Percentiles rank a stretch among this genome's conserved stretches.
phyloP scores from a whole-genome alignment of 129 eudicot genomes.

The Sambucus nigra region DNA sequence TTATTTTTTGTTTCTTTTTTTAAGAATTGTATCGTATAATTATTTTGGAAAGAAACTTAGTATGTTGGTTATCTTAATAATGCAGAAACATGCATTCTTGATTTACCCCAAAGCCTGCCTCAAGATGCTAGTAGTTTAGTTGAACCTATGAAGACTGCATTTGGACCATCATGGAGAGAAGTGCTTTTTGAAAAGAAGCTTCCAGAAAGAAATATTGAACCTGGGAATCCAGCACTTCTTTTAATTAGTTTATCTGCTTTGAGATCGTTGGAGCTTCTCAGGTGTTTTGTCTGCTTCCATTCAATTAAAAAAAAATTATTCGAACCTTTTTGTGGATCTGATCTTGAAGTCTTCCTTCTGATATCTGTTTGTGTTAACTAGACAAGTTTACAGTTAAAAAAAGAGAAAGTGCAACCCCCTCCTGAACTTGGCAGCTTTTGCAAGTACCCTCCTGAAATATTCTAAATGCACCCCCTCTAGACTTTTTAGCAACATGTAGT shows the following conservation, averaged over 20 bases:
- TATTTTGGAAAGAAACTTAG: no score
- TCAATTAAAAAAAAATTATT: neutral
- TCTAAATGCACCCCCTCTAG: no score
- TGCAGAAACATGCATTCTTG: slow-evolving; percentile 56
- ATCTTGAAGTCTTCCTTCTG: no score
- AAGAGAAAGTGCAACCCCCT: neutral
- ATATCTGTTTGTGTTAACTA: no score
- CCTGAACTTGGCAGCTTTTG: neutral
- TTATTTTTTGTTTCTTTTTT: no score
- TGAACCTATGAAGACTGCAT: slow-evolving; percentile 59
- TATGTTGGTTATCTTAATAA: no score
- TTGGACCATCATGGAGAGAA: slow-evolving; percentile 76
- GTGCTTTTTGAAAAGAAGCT: slow-evolving; percentile 51
- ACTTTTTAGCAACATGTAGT: no score
- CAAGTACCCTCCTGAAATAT: no score
- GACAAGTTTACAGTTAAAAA: neutral
- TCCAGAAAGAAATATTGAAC: slow-evolving; percentile 44
- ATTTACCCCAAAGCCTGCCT: slow-evolving; percentile 39
- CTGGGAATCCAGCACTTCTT: slow-evolving; percentile 81
- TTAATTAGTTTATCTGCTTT: slow-evolving; percentile 77
- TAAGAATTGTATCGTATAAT: no score
- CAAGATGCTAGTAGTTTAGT: slow-evolving; percentile 44
- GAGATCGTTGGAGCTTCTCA: slow-evolving; percentile 69
- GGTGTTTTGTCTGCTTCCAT: slow-evolving; percentile 28
- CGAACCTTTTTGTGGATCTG: no score